Evolutionary conservation across 148 eudicot genomes (phyloP), one percentile per base, ranked within the genome.

Genomic region (Camellia lanceoleosa): DNA sequence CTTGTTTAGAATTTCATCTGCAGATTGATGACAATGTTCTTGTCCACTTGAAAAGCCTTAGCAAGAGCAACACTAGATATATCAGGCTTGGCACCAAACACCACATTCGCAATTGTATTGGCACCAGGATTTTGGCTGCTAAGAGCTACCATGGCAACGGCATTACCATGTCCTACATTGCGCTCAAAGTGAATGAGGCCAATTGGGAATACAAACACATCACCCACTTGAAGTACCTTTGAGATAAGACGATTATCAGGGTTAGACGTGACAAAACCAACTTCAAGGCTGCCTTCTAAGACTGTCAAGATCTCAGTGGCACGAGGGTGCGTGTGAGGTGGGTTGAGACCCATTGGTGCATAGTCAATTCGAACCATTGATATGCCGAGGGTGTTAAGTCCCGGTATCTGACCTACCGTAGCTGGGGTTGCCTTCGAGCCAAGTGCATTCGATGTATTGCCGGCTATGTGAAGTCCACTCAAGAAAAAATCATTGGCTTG

Each of bases 331-430:
- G 41, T 12, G 61, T 79, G 76, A 16, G 76, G 81, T 18, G 81
- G 81, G 42, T 5, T 49, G 23, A 79, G 15, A 3, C 81, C 81
- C 81, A 68, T 12, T 11, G 76, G 76, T 14, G 72, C 76, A 51
- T 44, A 71, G 77, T 71, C 82, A 4, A 79, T 7, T 15, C 77
- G 82, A 9, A 41, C 77, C 23, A 62, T 4, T 12, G 82, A 16
- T 41, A 79, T 79, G 18, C 82, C 82, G 16, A 79, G 82, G 0
- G 82, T 79, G 76, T 79, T 79, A 14, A 79, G 61, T 23, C 82
- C 70, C 1, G 81, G 81, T 44, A 79, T 3, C 30, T 71, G 75
- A 15, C 60, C 43, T 9, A 60, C 76, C 4, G 75, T 71, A 3
- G 62, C 75, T 0, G 75, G 76, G 5, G 75, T 70, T 1, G 71